Base-by-base conservation (phyloP, 1,139 yeast genomes). In the Scheffersomyces illinoinensis region DNA sequence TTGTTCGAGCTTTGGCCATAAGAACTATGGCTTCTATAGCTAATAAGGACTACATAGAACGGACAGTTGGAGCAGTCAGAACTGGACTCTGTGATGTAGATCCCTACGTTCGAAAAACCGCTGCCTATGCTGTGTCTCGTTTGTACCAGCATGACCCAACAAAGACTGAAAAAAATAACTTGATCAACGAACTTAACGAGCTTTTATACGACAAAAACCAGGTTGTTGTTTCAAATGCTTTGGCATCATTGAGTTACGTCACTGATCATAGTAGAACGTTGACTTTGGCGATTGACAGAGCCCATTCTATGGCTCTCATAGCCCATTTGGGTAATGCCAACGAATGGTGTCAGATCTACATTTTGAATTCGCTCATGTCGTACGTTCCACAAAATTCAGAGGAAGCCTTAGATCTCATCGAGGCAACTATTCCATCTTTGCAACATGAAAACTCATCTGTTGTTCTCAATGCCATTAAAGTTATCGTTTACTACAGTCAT, bases 371-470 rank as follows among this genome's bases (percentile, higher is more conserved):
- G 0, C 71, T 93, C 54, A 81, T 87, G 82, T 78, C 85, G 20
- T 91, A 83, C 71, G 89, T 89, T 0, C 98, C 98, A 0, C 86
- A 87, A 62, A 78, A 84, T 0, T 78, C 85, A 20, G 79, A 79
- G 1, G 96, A 89, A 54, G 93, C 97, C 0, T 76, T 85, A 57
- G 79, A 79, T 4, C 69, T 93, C 67, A 85, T 92, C 21, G 96
- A 90, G 55, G 76, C 84, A n/a, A 79, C 86, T 4, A 70, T 89
- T 12, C 95, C 97, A 0, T 85, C 90, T 51, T 75, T 93, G 20
- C 96, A 88, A 67, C 97, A 91, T 69, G 89, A 89, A 43, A 93
- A 91, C 70, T 82, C 97, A 0, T 84, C 96, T 0, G 96, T 93
- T 23, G 96, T 91, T 0, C 73, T 93, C 60, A 92, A 91, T 64